A percentile compares a stretch with the other conserved stretches of the same genome.
These are phyloP conservation scores for Saposhnikovia divaricata DNA, from an alignment of 129 eudicot species.

Conservation along the genomic window DNA sequence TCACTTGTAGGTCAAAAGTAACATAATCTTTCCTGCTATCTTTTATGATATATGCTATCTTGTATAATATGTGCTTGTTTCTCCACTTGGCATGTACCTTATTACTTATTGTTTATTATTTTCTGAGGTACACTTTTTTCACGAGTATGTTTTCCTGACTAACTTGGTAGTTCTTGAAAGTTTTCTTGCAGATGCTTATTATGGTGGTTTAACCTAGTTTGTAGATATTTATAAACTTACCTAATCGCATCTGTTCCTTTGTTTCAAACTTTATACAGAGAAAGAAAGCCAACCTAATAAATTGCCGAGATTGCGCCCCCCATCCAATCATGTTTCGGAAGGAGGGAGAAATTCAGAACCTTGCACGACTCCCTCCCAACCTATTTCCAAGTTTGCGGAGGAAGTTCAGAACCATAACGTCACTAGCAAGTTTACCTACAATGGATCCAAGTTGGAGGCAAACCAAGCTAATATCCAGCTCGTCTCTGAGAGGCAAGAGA, in stretches of 20 bases:
- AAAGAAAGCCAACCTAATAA: slow-evolving; percentile 17
- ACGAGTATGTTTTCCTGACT: background rate
- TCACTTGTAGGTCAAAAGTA: background rate
- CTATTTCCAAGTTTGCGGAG: slow-evolving; percentile 3
- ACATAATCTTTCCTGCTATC: background rate
- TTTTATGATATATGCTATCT: background rate
- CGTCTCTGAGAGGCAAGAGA: background rate
- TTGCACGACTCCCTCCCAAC: background rate
- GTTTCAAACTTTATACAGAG: slow-evolving; percentile 15
- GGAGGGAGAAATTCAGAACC: slow-evolving; percentile 10
- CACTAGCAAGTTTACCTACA: slow-evolving; percentile 5
- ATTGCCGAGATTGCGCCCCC: slow-evolving; percentile 9
- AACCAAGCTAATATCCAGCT: background rate
- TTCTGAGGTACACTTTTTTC: background rate
- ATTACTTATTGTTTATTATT: background rate
- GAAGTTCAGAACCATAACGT: background rate
- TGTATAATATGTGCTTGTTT: background rate
- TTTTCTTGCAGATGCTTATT: background rate
- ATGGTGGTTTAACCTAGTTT: background rate
- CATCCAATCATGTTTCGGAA: slow-evolving; percentile 14
- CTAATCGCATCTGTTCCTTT: background rate
- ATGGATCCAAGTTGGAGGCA: slow-evolving; percentile 1
- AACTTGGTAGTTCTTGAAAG: background rate
- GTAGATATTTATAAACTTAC: background rate
- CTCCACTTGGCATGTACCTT: background rate